Conservation (phyloP, 176 grass and related monocot species). For the Melocanna baccifera region DNA sequence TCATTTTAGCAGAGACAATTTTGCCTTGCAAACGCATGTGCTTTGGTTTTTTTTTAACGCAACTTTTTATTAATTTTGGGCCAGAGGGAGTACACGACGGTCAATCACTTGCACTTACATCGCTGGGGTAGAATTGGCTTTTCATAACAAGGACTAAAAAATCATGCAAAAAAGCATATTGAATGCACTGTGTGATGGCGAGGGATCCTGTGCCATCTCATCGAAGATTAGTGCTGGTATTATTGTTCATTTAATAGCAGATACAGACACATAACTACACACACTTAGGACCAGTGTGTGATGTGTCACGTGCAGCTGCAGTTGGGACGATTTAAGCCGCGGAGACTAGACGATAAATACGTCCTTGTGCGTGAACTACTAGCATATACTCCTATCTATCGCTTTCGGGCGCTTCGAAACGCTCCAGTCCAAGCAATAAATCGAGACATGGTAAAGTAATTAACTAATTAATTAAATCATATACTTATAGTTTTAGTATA, state of each 20-base stretch:
- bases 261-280: slow-evolving; percentile 34
- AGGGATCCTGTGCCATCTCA: slow-evolving; percentile 1
- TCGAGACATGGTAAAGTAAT: not conserved
- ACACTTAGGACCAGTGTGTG: slow-evolving; percentile 23
- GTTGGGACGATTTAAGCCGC: not conserved
- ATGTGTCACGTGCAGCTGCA: slow-evolving; percentile 32
- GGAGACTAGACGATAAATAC: slow-evolving; percentile 4
- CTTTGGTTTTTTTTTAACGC: not conserved
- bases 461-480: not conserved
- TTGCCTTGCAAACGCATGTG: not conserved
- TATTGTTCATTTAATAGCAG: slow-evolving; percentile 20
- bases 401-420: slow-evolving; percentile 17
- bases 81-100: not conserved
- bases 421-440: slow-evolving; percentile 22
- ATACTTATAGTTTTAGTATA: not conserved
- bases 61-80: not conserved
- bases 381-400: not conserved
- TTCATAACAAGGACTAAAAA: not conserved
- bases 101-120: not conserved
- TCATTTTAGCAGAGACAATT: not conserved
- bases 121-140: not conserved
- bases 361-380: not conserved
- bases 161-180: not conserved
- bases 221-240: not conserved
- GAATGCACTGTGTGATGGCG: not conserved